Evolutionary conservation across 2,329 filamentous ascomycete species (phyloP).

Genomic region (Colletotrichum echinochloae): DNA sequence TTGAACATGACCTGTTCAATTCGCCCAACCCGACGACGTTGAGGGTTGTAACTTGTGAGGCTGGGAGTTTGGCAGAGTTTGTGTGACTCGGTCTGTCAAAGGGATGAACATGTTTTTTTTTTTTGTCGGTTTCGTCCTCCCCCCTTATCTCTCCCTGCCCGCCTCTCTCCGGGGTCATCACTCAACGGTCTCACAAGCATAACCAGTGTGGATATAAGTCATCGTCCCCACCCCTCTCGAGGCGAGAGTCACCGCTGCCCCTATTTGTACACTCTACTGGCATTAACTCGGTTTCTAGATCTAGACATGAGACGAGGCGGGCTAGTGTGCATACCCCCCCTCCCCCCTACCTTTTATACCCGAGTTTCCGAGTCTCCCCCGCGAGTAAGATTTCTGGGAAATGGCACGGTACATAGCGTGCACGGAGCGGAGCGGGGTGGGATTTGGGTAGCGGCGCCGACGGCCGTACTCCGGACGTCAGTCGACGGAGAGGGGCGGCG

Average conservation of each 20-base stretch:
- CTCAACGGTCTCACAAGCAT: slow-evolving; percentile 10
- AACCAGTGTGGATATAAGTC: neutral
- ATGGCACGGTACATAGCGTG: too few species aligned
- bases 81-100: neutral
- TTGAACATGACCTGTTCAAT: neutral
- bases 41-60: neutral
- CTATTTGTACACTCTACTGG: neutral
- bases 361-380: neutral
- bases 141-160: neutral
- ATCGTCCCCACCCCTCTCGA: too few species aligned
- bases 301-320: neutral
- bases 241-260: neutral
- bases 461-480: too few species aligned
- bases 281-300: neutral
- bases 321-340: too few species aligned
- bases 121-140: neutral
- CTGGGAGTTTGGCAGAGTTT: neutral
- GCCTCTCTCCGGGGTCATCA: neutral
- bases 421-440: neutral
- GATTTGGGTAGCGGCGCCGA: too few species aligned
- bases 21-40: neutral
- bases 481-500: too few species aligned
- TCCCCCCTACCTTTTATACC: neutral
- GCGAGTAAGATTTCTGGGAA: neutral
- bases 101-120: neutral